A percentile compares a stretch with the other conserved stretches of the same genome.
Conservation (phyloP, 257 asterid genomes). For the Avicennia marina region DNA sequence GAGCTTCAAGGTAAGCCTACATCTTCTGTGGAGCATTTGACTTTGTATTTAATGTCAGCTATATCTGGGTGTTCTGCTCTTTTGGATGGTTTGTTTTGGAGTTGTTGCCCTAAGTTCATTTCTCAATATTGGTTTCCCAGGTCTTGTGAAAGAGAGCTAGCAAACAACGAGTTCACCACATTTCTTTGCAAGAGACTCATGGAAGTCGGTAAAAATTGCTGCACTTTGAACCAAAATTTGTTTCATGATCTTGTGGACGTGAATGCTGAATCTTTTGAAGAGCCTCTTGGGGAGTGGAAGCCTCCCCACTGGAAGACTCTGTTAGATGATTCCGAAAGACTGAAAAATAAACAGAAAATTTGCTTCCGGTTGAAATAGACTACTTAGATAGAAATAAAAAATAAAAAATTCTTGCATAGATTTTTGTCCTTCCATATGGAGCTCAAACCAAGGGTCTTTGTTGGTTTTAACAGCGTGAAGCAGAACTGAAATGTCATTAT, state of each 20-base stretch:
- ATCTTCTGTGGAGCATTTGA: slow-evolving; percentile 2
- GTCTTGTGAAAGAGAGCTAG: too few relatives aligned
- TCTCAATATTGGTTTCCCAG: background rate
- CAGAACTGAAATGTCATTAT: too few relatives aligned
- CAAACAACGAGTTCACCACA: too few relatives aligned
- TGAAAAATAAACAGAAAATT: background rate
- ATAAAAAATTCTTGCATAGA: too few relatives aligned
- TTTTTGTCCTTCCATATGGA: too few relatives aligned
- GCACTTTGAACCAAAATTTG: background rate
- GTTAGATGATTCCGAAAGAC: background rate
- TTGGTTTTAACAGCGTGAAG: too few relatives aligned
- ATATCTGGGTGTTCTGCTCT: background rate
- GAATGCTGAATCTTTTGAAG: background rate
- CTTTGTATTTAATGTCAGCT: background rate
- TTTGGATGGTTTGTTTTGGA: background rate
- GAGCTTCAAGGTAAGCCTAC: background rate
- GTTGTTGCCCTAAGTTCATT: slow-evolving; percentile 12
- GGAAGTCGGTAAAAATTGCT: background rate
- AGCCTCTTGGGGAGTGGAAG: background rate
- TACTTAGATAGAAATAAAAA: too few relatives aligned
- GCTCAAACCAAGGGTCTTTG: too few relatives aligned
- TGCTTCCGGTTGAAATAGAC: background rate
- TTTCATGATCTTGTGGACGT: background rate
- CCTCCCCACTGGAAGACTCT: too few relatives aligned
- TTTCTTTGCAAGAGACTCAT: background rate